Conservation (phyloP, 2,329 filamentous ascomycete species). For the Fusarium armeniacum region DNA sequence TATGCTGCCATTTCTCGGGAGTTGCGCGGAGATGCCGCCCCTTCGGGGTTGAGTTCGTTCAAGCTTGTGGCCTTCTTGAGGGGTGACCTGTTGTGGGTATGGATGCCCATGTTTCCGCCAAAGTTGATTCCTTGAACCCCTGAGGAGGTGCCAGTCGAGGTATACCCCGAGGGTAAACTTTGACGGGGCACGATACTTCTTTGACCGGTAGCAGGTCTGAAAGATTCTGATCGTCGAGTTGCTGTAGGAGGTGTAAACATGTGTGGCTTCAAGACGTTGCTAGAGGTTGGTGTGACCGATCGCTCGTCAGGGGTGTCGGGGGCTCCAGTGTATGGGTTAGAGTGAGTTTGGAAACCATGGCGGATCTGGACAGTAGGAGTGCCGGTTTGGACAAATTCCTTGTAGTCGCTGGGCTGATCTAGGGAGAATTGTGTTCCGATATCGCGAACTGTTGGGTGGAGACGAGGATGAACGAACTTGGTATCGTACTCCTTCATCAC, state of each 20-base stretch:
- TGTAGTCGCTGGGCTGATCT: constrained; percentile 58
- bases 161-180: constrained; percentile 55
- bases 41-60: constrained; percentile 65
- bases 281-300: constrained; percentile 53
- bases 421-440: constrained; percentile 83
- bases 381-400: constrained; percentile 63
- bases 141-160: constrained; percentile 50
- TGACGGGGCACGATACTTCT: constrained; percentile 52
- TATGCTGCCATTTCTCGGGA: constrained; percentile 72
- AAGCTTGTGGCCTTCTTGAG: constrained; percentile 81
- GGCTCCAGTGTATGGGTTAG: constrained; percentile 80
- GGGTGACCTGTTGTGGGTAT: constrained; percentile 84
- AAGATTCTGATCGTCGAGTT: constrained; percentile 54
- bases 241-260: constrained; percentile 60
- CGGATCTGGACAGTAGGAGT: constrained; percentile 75
- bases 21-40: constrained; percentile 66
- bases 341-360: constrained; percentile 82
- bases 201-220: constrained; percentile 51
- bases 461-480: constrained; percentile 91
- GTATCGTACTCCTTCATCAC: constrained; percentile 96
- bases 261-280: constrained; percentile 58
- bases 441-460: constrained; percentile 83
- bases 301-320: constrained; percentile 63
- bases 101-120: constrained; percentile 85
- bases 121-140: constrained; percentile 52